These are phyloP conservation scores for Suhomyces ambrosiae DNA, from an alignment of 1,139 yeast species.

Conservation along the genomic window DNA sequence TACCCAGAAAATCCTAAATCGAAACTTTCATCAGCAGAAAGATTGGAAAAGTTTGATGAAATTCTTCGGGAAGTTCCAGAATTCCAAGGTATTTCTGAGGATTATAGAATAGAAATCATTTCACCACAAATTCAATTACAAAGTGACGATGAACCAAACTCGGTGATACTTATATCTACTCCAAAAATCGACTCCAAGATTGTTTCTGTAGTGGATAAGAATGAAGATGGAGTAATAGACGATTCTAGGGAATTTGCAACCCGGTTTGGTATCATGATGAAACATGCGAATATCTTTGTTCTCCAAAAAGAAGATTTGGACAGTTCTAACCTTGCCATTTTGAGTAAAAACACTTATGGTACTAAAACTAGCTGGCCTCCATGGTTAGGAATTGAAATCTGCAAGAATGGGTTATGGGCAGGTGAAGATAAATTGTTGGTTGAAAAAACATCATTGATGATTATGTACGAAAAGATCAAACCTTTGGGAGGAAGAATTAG, in stretches of 20 bases:
- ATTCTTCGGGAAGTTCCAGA: slow-evolving; percentile 47
- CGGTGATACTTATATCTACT: slow-evolving; percentile 52
- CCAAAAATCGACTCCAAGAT: slow-evolving; percentile 45
- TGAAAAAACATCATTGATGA: slow-evolving; percentile 41
- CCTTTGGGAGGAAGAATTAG: slow-evolving; percentile 25
- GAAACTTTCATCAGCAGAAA: slow-evolving; percentile 19
- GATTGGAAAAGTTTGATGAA: slow-evolving; percentile 49
- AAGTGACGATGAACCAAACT: slow-evolving; percentile 61
- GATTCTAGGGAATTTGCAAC: slow-evolving; percentile 35
- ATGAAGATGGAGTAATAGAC: slow-evolving; percentile 23
- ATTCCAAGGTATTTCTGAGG: slow-evolving; percentile 55
- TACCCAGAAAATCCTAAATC: slow-evolving; percentile 1
- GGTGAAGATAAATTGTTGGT: slow-evolving; percentile 40
- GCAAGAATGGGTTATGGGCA: slow-evolving; percentile 40
- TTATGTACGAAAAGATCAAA: slow-evolving; percentile 35
- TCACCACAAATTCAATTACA: slow-evolving; percentile 88
- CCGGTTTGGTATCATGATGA: slow-evolving; percentile 41
- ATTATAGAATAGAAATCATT: slow-evolving; percentile 68
- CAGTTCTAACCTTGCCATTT: slow-evolving; percentile 22
- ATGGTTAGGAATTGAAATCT: slow-evolving; percentile 48
- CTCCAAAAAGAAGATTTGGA: slow-evolving; percentile 32
- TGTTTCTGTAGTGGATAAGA: slow-evolving; percentile 36
- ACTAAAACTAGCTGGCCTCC: slow-evolving; percentile 48
- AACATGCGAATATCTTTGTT: slow-evolving; percentile 45
- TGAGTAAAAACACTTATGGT: slow-evolving; percentile 39